Conservation (phyloP, 2,329 filamentous ascomycete genomes). For the Sporothrix pseudoabietina region DNA sequence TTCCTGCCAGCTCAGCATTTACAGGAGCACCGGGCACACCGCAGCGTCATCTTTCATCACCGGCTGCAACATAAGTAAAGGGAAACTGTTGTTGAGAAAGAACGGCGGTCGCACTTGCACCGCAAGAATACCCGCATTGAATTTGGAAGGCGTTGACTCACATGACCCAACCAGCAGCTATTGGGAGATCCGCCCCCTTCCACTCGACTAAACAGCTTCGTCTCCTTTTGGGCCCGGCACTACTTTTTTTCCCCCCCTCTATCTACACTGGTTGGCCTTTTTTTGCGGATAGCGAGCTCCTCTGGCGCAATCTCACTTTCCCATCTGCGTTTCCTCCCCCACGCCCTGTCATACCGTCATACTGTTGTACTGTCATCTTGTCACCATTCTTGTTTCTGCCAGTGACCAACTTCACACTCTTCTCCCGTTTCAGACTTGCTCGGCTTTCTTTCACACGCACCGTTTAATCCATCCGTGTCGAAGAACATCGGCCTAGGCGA, state of each 20-base stretch:
- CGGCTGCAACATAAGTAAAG: background rate
- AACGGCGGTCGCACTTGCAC: slow-evolving; percentile 4
- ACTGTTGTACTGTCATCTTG: background rate
- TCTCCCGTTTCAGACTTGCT: background rate
- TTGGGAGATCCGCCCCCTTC: background rate
- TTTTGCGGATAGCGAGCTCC: background rate
- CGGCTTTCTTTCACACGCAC: background rate
- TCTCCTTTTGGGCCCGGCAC: background rate
- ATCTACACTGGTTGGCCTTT: background rate
- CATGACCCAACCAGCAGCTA: slow-evolving; percentile 4
- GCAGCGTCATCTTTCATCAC: background rate
- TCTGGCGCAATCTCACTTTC: slow-evolving; percentile 11
- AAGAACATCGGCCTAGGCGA: background rate
- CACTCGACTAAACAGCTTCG: background rate
- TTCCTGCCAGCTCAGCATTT: background rate
- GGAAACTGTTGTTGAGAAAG: background rate
- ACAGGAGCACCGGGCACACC: background rate
- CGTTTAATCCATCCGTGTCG: background rate
- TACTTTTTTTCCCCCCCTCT: slow-evolving; percentile 1
- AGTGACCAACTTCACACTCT: background rate
- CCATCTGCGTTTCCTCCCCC: background rate
- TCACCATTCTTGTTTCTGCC: background rate
- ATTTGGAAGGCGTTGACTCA: slow-evolving; percentile 21
- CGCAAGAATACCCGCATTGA: background rate
- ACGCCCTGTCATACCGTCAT: background rate